These are phyloP conservation scores for Geosmithia flava DNA, from an alignment of 2,329 filamentous ascomycete genomes.

Conservation along the genomic window DNA sequence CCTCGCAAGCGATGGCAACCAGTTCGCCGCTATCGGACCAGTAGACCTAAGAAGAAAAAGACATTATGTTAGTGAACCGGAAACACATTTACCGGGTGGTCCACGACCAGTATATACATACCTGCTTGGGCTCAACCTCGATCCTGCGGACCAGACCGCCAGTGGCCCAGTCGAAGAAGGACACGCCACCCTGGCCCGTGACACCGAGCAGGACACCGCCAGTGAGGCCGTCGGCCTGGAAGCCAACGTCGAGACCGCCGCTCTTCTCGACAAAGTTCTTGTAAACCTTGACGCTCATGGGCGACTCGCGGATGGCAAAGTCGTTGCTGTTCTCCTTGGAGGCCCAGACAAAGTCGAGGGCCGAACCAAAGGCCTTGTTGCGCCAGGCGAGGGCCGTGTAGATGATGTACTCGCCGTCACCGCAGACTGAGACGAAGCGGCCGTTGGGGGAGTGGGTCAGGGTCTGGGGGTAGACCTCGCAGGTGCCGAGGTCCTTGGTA, in stretches of 20 bases:
- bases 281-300: conserved; percentile 92
- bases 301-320: conserved; percentile 90
- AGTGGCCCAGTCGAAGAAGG: conserved; percentile 92
- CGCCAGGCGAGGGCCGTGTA: conserved; percentile 94
- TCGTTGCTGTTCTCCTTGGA: conserved; percentile 97
- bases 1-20: conserved; percentile 84
- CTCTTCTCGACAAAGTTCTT: conserved; percentile 93
- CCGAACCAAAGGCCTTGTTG: conserved; percentile 94
- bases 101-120: conserved; percentile 5
- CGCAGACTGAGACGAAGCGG: conserved; percentile 68
- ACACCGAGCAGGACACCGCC: conserved; percentile 88
- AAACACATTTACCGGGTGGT: neutral
- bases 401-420: conserved; percentile 97
- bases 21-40: conserved; percentile 97
- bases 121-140: conserved; percentile 56
- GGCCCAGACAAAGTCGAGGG: conserved; percentile 93
- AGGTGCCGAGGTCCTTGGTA: conserved; percentile 89
- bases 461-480: conserved; percentile 93
- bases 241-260: conserved; percentile 84
- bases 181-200: conserved; percentile 86
- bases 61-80: conserved; percentile 2
- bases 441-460: conserved; percentile 94
- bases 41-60: conserved; percentile 50
- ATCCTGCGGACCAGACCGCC: conserved; percentile 85
- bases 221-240: conserved; percentile 82